Conservation (phyloP, 2,329 filamentous ascomycete genomes). For the Alternaria novae-zelandiae region DNA sequence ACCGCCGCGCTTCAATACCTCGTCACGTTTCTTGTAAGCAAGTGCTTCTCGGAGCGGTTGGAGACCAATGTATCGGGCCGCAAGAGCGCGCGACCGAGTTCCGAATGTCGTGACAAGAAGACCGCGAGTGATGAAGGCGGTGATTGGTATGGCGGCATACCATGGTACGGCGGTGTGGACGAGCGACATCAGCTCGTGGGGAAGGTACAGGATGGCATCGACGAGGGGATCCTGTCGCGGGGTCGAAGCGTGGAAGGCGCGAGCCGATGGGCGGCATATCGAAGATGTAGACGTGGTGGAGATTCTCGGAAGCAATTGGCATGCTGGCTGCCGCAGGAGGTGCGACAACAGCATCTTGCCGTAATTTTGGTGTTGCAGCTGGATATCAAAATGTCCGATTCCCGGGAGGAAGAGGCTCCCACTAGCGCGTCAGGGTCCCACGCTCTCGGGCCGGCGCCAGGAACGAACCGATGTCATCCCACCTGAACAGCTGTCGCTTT, state of each 20-base stretch:
- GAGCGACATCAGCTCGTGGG: slow-evolving; percentile 55
- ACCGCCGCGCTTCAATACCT: slow-evolving; percentile 24
- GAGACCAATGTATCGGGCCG: slow-evolving; percentile 52
- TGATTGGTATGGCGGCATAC: slow-evolving; percentile 61
- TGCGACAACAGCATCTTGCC: slow-evolving; percentile 32
- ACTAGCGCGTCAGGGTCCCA: slow-evolving; percentile 24
- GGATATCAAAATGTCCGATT: slow-evolving; percentile 15
- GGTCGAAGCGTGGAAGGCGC: slow-evolving; percentile 60
- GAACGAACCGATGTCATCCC: slow-evolving; percentile 31
- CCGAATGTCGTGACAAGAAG: slow-evolving; percentile 55
- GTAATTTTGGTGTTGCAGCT: slow-evolving; percentile 10
- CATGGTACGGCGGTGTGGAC: slow-evolving; percentile 64
- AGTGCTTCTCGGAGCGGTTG: slow-evolving; percentile 49
- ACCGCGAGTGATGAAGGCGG: slow-evolving; percentile 59
- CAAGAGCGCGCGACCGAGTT: slow-evolving; percentile 50
- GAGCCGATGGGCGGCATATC: slow-evolving; percentile 22
- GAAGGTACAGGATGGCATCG: slow-evolving; percentile 51
- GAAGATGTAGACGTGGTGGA: slow-evolving; percentile 1
- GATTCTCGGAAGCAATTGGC: slow-evolving; percentile 33
- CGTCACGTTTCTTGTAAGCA: slow-evolving; percentile 28
- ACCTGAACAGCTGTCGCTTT: slow-evolving; percentile 28
- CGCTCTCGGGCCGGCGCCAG: slow-evolving; percentile 22
- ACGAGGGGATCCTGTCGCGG: slow-evolving; percentile 47
- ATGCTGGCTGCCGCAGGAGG: slow-evolving; percentile 27
- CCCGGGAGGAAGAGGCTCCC: slow-evolving; percentile 20